Base-by-base conservation (phyloP, 495 filamentous ascomycete genomes). In the Amniculicola lignicola region DNA sequence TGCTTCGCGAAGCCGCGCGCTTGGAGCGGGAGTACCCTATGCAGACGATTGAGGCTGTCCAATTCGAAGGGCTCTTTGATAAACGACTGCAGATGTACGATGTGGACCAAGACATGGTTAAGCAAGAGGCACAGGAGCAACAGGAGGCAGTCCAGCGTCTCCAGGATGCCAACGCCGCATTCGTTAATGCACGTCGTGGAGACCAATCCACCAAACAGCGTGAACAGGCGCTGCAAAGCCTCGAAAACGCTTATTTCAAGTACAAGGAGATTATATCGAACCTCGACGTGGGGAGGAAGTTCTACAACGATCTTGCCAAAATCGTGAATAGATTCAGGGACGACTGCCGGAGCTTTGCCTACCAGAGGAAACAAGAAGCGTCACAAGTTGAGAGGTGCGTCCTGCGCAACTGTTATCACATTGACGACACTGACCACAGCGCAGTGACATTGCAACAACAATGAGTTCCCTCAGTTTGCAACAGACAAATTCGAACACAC, bases 201-300 rank as follows among this genome's bases (percentile, higher is more conserved):
- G 89, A 91, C 60, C 77, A 78, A 2, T 86, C 83, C 2, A 87
- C 82, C 18, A 79, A 79, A 41, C 88, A 95, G 60, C 80, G 93
- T 19, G 92, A 96, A 64, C 80, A 83, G 57, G 90, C 90, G 0
- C 71, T 98, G 21, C 93, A 98, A 68, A 82, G 82, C 36, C 76
- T 98, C 18, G 92, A 97, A 67, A 93, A 90, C 49, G 93, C 89
- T 7, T 96, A 94, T 67, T 78, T 88, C 70, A 93, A 90, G 71
- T 96, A 96, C 71, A 94, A 93, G 70, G 91, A 98, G 69, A 86
- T 96, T 47, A 82, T 94, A 36, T 86, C 79, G 36, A 94, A 97
- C 64, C 72, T 96, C 0, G 89, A 96, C 49, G 87, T 85, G 0
- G 93, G 89, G 1, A 73, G 92, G 36, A 96, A 95, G 63, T 98